Percentiles rank a stretch among this genome's conserved stretches.
Evolutionary conservation across 2,329 filamentous ascomycete species (phyloP).

Genomic region (Penicillium brevicompactum): DNA sequence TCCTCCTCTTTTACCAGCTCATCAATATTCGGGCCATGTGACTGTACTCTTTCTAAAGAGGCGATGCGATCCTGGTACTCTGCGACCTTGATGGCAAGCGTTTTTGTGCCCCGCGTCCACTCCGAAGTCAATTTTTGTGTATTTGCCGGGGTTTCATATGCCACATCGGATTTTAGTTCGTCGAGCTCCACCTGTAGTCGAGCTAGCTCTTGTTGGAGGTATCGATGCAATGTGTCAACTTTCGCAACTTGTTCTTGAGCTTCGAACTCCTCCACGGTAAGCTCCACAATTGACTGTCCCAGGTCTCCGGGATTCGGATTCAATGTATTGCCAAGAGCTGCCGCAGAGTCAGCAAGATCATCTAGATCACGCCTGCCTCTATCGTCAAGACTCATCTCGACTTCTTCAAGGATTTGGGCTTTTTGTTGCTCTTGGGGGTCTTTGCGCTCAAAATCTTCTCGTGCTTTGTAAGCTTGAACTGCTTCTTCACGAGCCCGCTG

Average conservation of each 20-base stretch:
- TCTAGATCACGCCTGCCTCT: constrained; percentile 60
- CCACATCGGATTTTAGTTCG: constrained; percentile 33
- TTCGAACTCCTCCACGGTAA: constrained; percentile 58
- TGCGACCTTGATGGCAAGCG: constrained; percentile 65
- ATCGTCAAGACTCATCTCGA: constrained; percentile 58
- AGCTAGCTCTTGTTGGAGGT: constrained; percentile 57
- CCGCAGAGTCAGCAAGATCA: constrained; percentile 57
- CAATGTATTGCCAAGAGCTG: constrained; percentile 52
- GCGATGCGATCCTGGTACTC: constrained; percentile 64
- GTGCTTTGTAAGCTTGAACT: constrained; percentile 32
- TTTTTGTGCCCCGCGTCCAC: constrained; percentile 69
- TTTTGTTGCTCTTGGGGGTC: constrained; percentile 33
- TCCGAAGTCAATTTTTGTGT: constrained; percentile 73
- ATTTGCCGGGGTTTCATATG: constrained; percentile 58
- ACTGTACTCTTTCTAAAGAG: constrained; percentile 38
- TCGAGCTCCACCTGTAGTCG: constrained; percentile 32
- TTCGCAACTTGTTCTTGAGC: constrained; percentile 59
- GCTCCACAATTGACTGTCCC: constrained; percentile 55
- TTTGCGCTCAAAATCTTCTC: constrained; percentile 29
- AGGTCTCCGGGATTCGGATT: constrained; percentile 54
- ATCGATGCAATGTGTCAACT: constrained; percentile 57
- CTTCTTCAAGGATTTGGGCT: constrained; percentile 51
- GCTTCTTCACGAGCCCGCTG: constrained; percentile 42
- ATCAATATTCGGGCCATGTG: constrained; percentile 42
- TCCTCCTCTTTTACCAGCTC: constrained; percentile 62